Base-by-base conservation (phyloP, 768 basidiomycete genomes). In the Pulveroboletus sp. region DNA sequence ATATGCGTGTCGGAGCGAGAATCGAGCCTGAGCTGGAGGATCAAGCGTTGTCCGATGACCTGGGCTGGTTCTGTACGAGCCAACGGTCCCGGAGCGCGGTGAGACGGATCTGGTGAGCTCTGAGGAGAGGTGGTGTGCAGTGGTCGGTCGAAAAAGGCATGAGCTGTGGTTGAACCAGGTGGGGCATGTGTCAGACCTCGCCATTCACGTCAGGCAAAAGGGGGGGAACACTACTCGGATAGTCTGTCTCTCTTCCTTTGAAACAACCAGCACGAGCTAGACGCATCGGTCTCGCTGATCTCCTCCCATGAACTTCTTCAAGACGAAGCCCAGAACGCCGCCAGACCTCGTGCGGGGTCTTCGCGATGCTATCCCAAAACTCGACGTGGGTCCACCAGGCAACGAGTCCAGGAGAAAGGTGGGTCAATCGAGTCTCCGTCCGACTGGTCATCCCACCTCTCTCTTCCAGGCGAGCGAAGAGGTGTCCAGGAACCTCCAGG, bases 261-360 rank as follows among this genome's bases (percentile, higher is more conserved):
- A 37, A 56, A 40, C 50, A 38, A 14, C 35, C 50, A 41, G 21
- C 21, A 38, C 18, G 27, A 30, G 17, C 21, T 24, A 42, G 40
- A n/a, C 40, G 15, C 4, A 17, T 43, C 32, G 32, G 46, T 36
- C 32, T 31, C 42, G 36, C 61, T 11, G 2, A 21, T 21, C 21
- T 21, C 21, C 21, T 21, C 21, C 21, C 21, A 94, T 95, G 93
- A 94, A 94, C 71, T 94, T 95, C 76, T 95, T 95, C 83, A 93
- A 91, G 75, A 83, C 89, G 18, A 94, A 91, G 67, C 84, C 81
- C 39, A 77, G 89, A 63, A 87, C 88, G 31, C 93, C 93, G 8
- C 82, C 89, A 41, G 93, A 96, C 64, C 79, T 94, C 56, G 88
- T 95, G 30, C 80, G 86, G 39, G 80, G 84, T 43, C 75, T 94